Evolutionary conservation across 75 land plant genomes (phyloP).

Genomic region (Pinus tabuliformis): DNA sequence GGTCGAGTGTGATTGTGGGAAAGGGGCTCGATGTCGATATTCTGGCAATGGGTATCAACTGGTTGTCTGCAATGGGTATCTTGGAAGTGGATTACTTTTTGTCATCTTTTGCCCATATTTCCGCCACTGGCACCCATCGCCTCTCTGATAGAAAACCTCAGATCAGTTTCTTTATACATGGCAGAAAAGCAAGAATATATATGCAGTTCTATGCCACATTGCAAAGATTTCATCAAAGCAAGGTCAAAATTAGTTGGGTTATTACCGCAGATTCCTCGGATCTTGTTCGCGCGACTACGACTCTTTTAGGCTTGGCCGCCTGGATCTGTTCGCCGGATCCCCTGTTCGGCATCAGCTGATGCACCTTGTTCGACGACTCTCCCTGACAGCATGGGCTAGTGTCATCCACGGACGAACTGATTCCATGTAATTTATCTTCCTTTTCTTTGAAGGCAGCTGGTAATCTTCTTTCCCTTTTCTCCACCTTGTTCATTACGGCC

Average conservation of each 20-base stretch:
- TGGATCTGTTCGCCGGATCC: not conserved
- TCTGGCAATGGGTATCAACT: slow-evolving; percentile 2
- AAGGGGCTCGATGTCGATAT: not conserved
- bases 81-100: slow-evolving; percentile 10
- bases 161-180: not conserved
- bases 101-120: slow-evolving; percentile 21
- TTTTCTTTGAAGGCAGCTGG: not conserved
- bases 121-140: slow-evolving; percentile 16
- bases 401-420: not conserved
- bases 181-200: no score
- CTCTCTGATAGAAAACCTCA: not conserved
- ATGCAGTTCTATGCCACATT: no score
- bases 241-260: no score
- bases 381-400: no score
- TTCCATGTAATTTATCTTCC: not conserved
- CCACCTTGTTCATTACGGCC: no score
- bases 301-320: not conserved
- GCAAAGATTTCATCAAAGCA: no score
- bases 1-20: slow-evolving; percentile 6
- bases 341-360: not conserved
- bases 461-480: not conserved
- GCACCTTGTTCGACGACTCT: not conserved
- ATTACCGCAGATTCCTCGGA: not conserved
- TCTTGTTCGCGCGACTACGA: not conserved
- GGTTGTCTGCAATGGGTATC: not conserved